Percentiles rank a stretch among this genome's conserved stretches.
Evolutionary conservation across 768 basidiomycete species (phyloP).

Genomic region (Trichaptum fuscoviolaceum): DNA sequence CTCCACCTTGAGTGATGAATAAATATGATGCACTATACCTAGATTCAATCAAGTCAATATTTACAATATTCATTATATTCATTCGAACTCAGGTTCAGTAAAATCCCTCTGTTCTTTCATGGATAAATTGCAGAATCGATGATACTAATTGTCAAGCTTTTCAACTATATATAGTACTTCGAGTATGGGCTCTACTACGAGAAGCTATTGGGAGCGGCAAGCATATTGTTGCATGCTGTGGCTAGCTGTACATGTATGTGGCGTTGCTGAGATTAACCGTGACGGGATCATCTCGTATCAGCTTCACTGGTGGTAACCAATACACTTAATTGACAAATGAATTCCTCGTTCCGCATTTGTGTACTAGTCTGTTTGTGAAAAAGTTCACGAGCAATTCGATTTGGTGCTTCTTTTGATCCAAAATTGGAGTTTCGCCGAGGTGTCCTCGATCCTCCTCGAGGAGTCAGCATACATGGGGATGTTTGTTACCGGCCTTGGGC

Average conservation of each 20-base stretch:
- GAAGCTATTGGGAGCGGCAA: too few relatives aligned
- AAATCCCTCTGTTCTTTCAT: too few relatives aligned
- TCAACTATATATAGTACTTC: too few relatives aligned
- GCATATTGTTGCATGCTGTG: too few relatives aligned
- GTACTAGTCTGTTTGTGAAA: neutral
- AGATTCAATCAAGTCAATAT: too few relatives aligned
- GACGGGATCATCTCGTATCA: neutral
- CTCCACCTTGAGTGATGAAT: constrained; percentile 34
- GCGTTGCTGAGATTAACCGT: neutral
- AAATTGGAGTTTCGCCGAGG: neutral
- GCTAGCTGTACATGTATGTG: neutral
- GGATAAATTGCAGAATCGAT: too few relatives aligned
- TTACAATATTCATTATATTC: too few relatives aligned
- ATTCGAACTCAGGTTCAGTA: too few relatives aligned
- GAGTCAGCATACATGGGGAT: neutral
- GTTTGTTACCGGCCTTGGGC: neutral
- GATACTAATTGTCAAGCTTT: too few relatives aligned
- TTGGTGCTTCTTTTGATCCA: neutral
- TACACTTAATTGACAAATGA: neutral
- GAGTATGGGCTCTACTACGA: too few relatives aligned
- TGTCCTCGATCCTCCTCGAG: neutral
- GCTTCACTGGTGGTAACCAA: neutral
- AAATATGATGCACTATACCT: constrained; percentile 13
- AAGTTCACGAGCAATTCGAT: neutral
- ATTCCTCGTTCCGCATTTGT: neutral